phyloP scores from a whole-genome alignment of 352 stramenopile species.

The Aphanomyces euteiches region DNA sequence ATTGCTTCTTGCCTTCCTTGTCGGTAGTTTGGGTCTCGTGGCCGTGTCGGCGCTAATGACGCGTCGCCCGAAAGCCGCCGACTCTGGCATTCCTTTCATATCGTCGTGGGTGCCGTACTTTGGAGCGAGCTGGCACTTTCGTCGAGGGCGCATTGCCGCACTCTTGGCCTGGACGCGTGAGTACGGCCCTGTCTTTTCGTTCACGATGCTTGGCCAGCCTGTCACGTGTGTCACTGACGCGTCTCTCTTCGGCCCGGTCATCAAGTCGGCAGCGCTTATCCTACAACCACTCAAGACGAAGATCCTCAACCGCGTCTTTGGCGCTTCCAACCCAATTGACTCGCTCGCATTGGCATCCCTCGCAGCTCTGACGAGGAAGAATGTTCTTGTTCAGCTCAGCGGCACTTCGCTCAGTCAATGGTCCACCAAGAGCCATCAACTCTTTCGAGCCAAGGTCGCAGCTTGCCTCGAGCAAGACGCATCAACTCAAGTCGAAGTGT shows the following conservation, averaged over 20 bases:
- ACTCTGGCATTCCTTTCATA: slow-evolving; percentile 4
- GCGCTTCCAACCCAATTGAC: neutral
- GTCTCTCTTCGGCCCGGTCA: slow-evolving; percentile 9
- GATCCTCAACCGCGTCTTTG: slow-evolving; percentile 10
- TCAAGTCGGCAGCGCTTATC: neutral
- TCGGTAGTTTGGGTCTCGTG: too few species aligned
- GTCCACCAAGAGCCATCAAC: neutral
- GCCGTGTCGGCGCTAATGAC: too few species aligned
- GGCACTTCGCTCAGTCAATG: neutral
- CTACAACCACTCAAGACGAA: slow-evolving; percentile 7
- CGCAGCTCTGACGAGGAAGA: neutral
- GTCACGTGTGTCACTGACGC: slow-evolving; percentile 13
- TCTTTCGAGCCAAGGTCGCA: neutral
- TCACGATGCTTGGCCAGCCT: slow-evolving; percentile 20
- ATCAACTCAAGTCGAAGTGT: neutral
- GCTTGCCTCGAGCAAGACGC: neutral
- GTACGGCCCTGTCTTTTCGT: slow-evolving; percentile 17
- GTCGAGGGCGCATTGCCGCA: neutral
- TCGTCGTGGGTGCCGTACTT: slow-evolving; percentile 15
- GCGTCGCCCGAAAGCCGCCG: too few species aligned
- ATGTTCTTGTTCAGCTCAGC: neutral
- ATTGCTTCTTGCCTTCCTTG: too few species aligned
- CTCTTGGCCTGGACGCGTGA: neutral
- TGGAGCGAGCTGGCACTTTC: slow-evolving; percentile 18
- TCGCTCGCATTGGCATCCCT: neutral